Conservation (phyloP, 2,329 filamentous ascomycete species). For the Monosporascus sp. region DNA sequence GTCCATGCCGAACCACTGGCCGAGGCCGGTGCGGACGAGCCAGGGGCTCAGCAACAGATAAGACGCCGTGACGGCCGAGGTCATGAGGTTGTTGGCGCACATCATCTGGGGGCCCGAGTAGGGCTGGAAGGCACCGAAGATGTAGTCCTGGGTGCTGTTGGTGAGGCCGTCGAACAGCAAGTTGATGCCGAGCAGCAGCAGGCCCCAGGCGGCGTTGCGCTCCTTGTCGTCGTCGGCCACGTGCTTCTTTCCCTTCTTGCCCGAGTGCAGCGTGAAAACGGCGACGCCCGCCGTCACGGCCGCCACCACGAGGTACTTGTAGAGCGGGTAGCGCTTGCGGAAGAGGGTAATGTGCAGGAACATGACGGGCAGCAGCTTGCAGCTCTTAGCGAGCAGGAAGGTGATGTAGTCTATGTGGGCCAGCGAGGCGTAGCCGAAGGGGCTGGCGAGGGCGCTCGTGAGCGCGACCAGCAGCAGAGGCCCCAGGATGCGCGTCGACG, state of each 20-base stretch:
- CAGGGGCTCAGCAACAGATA: constrained; percentile 79
- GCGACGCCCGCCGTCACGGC: constrained; percentile 90
- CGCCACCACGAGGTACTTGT: constrained; percentile 92
- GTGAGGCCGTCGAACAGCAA: constrained; percentile 93
- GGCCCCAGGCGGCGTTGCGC: constrained; percentile 67
- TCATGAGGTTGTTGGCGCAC: constrained; percentile 92
- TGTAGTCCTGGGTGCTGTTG: constrained; percentile 93
- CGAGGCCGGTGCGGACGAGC: constrained; percentile 61
- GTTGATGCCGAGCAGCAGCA: constrained; percentile 81
- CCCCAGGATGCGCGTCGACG: constrained; percentile 65
- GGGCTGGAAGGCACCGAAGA: constrained; percentile 73
- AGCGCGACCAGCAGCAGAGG: constrained; percentile 82
- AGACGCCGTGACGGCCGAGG: constrained; percentile 65
- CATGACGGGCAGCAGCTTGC: constrained; percentile 99
- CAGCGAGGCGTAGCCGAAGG: constrained; percentile 89
- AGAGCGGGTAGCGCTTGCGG: constrained; percentile 80
- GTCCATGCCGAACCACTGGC: constrained; percentile 63
- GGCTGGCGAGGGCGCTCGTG: constrained; percentile 83
- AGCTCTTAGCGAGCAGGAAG: constrained; percentile 94
- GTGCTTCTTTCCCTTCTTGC: constrained; percentile 36
- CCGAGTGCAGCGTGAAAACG: constrained; percentile 85
- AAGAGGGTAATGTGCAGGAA: constrained; percentile 91
- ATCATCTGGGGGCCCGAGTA: constrained; percentile 98
- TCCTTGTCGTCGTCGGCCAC: constrained; percentile 41
- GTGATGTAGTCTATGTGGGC: constrained; percentile 97